These are phyloP conservation scores for Dactylellina cionopaga DNA, from an alignment of 2,329 filamentous ascomycete species.

Conservation along the genomic window DNA sequence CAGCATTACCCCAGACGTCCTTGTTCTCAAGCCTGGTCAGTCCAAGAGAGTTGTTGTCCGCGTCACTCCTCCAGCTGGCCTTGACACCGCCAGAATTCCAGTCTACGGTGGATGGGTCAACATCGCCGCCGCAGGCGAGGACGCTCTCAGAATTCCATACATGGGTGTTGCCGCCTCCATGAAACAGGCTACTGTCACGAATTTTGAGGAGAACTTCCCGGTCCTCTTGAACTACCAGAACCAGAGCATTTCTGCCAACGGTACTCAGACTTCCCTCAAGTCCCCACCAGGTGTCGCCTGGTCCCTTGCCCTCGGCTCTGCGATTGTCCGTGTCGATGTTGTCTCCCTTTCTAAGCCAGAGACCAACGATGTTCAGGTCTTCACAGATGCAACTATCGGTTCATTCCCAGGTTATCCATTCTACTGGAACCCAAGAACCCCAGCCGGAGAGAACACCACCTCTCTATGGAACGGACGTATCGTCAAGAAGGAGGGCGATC, in stretches of 20 bases:
- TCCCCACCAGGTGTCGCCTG: slow-evolving; percentile 32
- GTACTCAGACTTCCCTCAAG: slow-evolving; percentile 13
- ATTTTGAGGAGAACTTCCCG: slow-evolving; percentile 41
- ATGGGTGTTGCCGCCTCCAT: slow-evolving; percentile 42
- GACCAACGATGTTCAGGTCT: slow-evolving; percentile 36
- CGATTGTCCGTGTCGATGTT: slow-evolving; percentile 37
- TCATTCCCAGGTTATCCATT: slow-evolving; percentile 40
- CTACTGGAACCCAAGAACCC: slow-evolving; percentile 48
- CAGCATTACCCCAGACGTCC: slow-evolving; percentile 55
- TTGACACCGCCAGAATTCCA: slow-evolving; percentile 61
- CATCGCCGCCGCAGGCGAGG: slow-evolving; percentile 61
- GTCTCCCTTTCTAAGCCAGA: slow-evolving; percentile 35
- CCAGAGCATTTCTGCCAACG: slow-evolving; percentile 17
- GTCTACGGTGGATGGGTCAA: slow-evolving; percentile 64
- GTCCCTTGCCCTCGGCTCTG: slow-evolving; percentile 40
- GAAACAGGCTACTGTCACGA: slow-evolving; percentile 48
- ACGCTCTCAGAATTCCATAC: slow-evolving; percentile 63
- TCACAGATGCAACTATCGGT: slow-evolving; percentile 41
- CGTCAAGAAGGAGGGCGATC: slow-evolving; percentile 46
- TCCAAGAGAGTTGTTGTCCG: slow-evolving; percentile 61
- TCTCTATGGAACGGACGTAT: slow-evolving; percentile 29
- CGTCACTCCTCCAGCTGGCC: slow-evolving; percentile 59
- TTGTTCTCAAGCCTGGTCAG: slow-evolving; percentile 57
- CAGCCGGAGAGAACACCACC: slow-evolving; percentile 8
- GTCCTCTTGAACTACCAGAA: slow-evolving; percentile 37